Evolutionary conservation across 257 asterid species (phyloP), one percentile per base, ranked within the genome.

Genomic region (Penstemon eatonii): DNA sequence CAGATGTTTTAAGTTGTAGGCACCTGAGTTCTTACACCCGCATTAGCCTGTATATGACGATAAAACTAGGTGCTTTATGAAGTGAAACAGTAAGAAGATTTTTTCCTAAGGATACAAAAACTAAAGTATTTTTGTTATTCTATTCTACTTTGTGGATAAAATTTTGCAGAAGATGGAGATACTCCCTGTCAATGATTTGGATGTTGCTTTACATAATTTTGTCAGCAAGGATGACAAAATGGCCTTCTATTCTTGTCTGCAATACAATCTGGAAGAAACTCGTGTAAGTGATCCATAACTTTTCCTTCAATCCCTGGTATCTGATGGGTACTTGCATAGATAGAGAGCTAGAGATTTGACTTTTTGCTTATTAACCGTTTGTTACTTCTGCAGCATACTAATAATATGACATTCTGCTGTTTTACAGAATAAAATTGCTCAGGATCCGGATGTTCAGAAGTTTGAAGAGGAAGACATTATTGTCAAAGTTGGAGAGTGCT

Each of bases 141-240:
- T 63, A 52, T 39, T 64, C 64, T 67, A 56, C 44, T 38, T 73
- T 62, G 13, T 67, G 6, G 53, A 59, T 60, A 63, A 71, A 43
- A 12, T 55, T 71, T 58, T 68, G 44, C 91, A 93, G 97, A 90
- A 88, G 79, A 93, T 93, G 97, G 97, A 90, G 89, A 85, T 93
- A 73, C 96, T 93, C 72, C 97, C 99, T 0, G 99, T 93, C 74
- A 79, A 87, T 73, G 99, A 93, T 79, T 78, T 93, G 89, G 99
- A 88, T 82, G 87, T 84, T 78, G 99, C 99, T 46, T 81, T 93
- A 55, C 97, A 93, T 81, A 83, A 81, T 81, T 93, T 90, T 77
- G 96, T 93, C 66, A 90, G 83, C 82, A 93, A 93, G 87, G 99
- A 90, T 78, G 99, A 93, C 81, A 93, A 88, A 74, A 77, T 81